Percentiles rank a stretch among this genome's conserved stretches.
Evolutionary conservation across 371 early-diverging fungal species (phyloP).

Genomic region (Haplosporangium sp.): DNA sequence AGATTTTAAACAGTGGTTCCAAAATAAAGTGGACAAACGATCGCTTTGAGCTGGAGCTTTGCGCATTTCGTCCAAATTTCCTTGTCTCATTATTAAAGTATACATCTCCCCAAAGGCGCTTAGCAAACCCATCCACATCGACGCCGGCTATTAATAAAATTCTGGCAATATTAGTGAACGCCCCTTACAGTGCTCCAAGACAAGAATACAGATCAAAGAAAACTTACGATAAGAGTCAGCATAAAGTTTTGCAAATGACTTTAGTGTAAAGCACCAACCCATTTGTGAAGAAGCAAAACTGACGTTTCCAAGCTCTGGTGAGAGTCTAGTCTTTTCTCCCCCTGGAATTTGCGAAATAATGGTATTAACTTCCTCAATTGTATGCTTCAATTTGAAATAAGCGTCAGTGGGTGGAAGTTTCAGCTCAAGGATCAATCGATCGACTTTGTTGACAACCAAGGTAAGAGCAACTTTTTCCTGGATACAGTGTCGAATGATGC

Average conservation of each 20-base stretch:
- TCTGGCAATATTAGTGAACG: background rate
- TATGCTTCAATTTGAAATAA: constrained; percentile 94
- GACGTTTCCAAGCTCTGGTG: constrained; percentile 97
- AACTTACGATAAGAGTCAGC: constrained; percentile 76
- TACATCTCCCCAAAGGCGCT: constrained; percentile 98
- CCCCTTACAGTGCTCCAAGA: too few relatives aligned
- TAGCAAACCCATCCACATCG: constrained; percentile 85
- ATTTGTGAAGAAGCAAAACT: constrained; percentile 92
- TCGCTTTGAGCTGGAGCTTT: constrained; percentile 71
- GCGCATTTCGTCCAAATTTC: constrained; percentile 81
- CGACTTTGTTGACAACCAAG: constrained; percentile 96
- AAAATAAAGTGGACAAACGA: constrained; percentile 97
- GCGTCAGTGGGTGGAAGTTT: constrained; percentile 97
- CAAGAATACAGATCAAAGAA: background rate
- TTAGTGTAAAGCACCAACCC: constrained; percentile 96
- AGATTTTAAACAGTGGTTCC: constrained; percentile 96
- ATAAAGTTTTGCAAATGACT: constrained; percentile 94
- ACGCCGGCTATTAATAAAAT: constrained; percentile 61
- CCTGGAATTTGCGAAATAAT: constrained; percentile 72
- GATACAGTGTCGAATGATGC: constrained; percentile 87
- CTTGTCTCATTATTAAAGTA: constrained; percentile 86
- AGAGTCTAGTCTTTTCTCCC: constrained; percentile 71
- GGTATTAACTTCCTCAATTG: constrained; percentile 95
- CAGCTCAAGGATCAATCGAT: constrained; percentile 95
- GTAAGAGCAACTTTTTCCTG: constrained; percentile 85